A percentile compares a stretch with the other conserved stretches of the same genome.
Evolutionary conservation across 192 early-diverging fungal genomes (phyloP).

Genomic region (Powellomyces hirtus): DNA sequence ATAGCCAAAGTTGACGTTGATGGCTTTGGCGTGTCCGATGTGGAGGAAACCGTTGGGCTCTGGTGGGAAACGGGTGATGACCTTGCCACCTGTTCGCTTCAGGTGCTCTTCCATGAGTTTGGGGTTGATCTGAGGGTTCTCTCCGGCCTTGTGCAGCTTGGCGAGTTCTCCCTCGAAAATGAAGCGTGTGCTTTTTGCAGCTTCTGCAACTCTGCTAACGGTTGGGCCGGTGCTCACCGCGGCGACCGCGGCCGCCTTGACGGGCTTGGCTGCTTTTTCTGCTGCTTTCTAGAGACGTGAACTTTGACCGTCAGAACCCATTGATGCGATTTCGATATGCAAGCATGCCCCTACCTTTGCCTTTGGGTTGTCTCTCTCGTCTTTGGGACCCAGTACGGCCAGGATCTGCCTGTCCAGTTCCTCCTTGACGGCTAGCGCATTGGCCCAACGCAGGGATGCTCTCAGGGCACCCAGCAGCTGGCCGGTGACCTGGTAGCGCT

Average conservation of each 20-base stretch:
- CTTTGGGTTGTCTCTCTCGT: conserved; percentile 85
- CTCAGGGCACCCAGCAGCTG: conserved; percentile 69
- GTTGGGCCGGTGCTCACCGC: conserved; percentile 25
- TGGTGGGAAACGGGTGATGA: conserved; percentile 98
- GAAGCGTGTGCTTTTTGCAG: conserved; percentile 51
- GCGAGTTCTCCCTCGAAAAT: conserved; percentile 92
- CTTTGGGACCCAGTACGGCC: conserved; percentile 93
- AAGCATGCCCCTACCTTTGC: conserved; percentile 26
- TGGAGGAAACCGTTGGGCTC: conserved; percentile 99
- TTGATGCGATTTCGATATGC: too few relatives aligned
- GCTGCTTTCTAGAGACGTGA: too few relatives aligned
- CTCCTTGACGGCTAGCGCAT: conserved; percentile 80
- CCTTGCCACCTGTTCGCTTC: conserved; percentile 82
- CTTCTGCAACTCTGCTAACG: conserved; percentile 45
- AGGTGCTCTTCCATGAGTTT: conserved; percentile 89
- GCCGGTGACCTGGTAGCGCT: conserved; percentile 85
- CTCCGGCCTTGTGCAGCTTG: conserved; percentile 90
- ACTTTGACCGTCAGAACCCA: too few relatives aligned
- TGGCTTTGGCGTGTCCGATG: conserved; percentile 99
- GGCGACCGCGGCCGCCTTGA: conserved; percentile 30
- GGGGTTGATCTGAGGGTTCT: conserved; percentile 93
- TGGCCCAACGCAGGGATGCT: conserved; percentile 84
- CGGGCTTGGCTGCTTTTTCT: conserved; percentile 28
- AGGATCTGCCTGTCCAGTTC: conserved; percentile 83
- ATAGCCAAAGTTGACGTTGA: conserved; percentile 99